phyloP scores from a whole-genome alignment of 2,329 filamentous ascomycete genomes.

The Thielaviopsis punctulata region DNA sequence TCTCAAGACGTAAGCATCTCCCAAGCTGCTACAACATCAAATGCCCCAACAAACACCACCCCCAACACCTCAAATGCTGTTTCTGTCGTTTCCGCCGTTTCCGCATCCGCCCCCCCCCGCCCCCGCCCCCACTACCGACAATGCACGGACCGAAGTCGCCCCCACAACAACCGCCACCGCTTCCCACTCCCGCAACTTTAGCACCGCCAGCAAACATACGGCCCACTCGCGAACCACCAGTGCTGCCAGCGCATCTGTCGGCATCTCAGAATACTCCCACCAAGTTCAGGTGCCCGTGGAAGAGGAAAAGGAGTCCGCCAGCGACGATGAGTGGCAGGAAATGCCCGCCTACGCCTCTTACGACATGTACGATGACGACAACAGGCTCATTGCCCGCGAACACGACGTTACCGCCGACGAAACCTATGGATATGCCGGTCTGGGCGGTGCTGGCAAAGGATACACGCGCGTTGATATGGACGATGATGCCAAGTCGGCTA shows the following conservation, averaged over 20 bases:
- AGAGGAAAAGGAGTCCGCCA: constrained; percentile 36
- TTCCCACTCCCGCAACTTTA: constrained; percentile 10
- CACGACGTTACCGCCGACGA: constrained; percentile 53
- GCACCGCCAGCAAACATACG: constrained; percentile 4
- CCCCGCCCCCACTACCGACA: not conserved
- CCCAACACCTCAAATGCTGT: constrained; percentile 3
- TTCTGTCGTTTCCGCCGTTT: not conserved
- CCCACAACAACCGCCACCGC: not conserved
- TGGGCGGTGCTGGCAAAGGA: constrained; percentile 82
- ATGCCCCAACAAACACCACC: not conserved
- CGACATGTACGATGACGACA: constrained; percentile 91
- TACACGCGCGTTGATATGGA: constrained; percentile 93
- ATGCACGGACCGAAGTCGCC: not conserved
- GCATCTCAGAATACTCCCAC: constrained; percentile 77
- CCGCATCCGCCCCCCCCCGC: not conserved
- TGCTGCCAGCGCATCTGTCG: constrained; percentile 21
- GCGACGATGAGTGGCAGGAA: constrained; percentile 67
- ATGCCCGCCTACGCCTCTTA: constrained; percentile 91
- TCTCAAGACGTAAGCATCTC: not conserved
- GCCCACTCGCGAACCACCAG: constrained; percentile 24
- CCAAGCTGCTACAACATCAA: not conserved
- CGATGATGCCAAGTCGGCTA: constrained; percentile 83
- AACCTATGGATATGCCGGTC: constrained; percentile 50
- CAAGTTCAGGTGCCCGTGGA: constrained; percentile 45
- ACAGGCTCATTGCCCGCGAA: constrained; percentile 70